Conservation (phyloP, 768 basidiomycete species). For the Rhizopogon rudus region DNA sequence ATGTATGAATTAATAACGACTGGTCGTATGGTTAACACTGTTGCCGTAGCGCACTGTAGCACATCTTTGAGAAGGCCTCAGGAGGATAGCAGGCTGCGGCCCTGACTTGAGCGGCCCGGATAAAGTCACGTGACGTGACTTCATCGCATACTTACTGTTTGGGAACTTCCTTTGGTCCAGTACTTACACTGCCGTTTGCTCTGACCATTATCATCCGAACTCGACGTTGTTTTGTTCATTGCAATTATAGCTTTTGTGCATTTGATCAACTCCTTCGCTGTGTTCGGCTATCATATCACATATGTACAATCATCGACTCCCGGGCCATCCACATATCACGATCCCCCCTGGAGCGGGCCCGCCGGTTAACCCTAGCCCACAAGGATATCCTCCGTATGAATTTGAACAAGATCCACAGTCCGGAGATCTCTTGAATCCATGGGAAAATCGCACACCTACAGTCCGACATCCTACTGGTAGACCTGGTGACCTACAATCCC, state of each 20-base stretch:
- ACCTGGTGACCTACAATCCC: slow-evolving; percentile 17
- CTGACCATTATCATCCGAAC: neutral
- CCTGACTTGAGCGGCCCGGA: too few species aligned
- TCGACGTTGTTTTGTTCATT: neutral
- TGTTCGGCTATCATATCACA: neutral
- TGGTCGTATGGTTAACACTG: neutral
- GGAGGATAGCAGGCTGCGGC: too few species aligned
- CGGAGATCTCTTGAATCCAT: slow-evolving; percentile 25
- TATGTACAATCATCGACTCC: slow-evolving; percentile 26
- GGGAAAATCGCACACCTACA: slow-evolving; percentile 25
- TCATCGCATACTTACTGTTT: too few species aligned
- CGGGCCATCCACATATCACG: slow-evolving; percentile 26
- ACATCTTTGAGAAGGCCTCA: too few species aligned
- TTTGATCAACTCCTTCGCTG: neutral
- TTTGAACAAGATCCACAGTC: slow-evolving; percentile 23
- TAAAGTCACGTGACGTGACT: neutral
- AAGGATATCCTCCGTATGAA: slow-evolving; percentile 25
- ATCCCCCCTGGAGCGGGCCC: slow-evolving; percentile 34
- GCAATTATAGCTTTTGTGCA: neutral
- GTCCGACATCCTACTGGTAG: slow-evolving; percentile 17
- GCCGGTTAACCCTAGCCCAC: slow-evolving; percentile 25
- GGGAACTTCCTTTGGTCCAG: neutral
- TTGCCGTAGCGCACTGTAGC: too few species aligned
- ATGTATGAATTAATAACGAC: neutral
- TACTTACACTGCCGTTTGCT: too few species aligned